Percentiles rank a stretch among this genome's conserved stretches.
Evolutionary conservation across 2,329 filamentous ascomycete genomes (phyloP).

Genomic region (Amesomyces nigricolor): DNA sequence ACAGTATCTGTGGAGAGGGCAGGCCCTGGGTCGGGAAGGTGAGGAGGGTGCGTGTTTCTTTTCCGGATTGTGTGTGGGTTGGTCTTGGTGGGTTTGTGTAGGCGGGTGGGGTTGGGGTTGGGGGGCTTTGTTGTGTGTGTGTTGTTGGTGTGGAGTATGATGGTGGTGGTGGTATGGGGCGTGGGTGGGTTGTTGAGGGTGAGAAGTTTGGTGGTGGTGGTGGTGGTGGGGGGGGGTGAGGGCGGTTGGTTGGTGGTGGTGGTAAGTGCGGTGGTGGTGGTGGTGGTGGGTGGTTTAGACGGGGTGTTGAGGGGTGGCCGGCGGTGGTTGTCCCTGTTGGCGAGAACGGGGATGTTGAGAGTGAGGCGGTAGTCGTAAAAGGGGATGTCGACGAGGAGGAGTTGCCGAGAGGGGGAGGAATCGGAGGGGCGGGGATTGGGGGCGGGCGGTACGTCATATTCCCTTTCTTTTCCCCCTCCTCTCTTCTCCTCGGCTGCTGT

Average conservation of each 20-base stretch:
- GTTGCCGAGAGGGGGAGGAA: neutral
- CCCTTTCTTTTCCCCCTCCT: neutral
- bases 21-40: conserved; percentile 23
- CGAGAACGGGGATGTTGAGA: no score
- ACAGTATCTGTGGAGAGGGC: conserved; percentile 16
- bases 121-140: no score
- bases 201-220: neutral
- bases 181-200: no score
- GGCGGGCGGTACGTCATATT: conserved; percentile 2
- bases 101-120: neutral
- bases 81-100: neutral
- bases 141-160: no score
- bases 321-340: neutral
- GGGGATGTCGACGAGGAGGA: no score
- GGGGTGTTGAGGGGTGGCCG: no score
- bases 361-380: no score
- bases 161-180: no score
- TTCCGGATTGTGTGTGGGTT: neutral
- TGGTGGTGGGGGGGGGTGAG: neutral
- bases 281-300: neutral
- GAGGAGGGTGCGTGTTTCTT: conserved; percentile 18
- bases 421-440: neutral
- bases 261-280: neutral
- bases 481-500: no score
- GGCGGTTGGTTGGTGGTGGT: no score